These are phyloP conservation scores for Tetratostichococcus sp. DNA, from an alignment of 139 green algal species.

Conservation along the genomic window DNA sequence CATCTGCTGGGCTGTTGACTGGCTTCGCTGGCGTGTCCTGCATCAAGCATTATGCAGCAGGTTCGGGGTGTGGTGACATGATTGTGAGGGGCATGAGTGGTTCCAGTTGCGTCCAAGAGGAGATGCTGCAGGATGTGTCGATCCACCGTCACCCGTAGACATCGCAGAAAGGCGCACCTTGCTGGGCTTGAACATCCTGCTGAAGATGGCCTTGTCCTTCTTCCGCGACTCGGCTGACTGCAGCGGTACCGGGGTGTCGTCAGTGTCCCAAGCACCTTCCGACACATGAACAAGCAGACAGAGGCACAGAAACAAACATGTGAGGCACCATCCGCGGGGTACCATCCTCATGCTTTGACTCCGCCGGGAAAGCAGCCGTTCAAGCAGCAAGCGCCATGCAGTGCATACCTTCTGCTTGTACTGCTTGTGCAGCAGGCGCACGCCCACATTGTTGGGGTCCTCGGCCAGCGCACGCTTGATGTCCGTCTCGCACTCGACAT, in stretches of 20 bases:
- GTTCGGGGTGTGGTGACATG: too few relatives aligned
- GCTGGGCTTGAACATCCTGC: not conserved
- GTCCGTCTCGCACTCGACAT: conserved; percentile 68
- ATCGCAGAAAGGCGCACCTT: not conserved
- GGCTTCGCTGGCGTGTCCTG: not conserved
- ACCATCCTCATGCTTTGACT: too few relatives aligned
- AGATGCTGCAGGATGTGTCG: too few relatives aligned
- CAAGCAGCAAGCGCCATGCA: too few relatives aligned
- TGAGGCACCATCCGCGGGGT: too few relatives aligned
- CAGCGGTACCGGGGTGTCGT: not conserved
- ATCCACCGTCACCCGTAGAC: too few relatives aligned
- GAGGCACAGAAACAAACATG: too few relatives aligned
- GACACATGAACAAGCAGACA: too few relatives aligned
- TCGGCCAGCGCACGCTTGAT: conserved; percentile 38
- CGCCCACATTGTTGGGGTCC: conserved; percentile 53
- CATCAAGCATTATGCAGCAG: not conserved
- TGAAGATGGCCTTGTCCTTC: not conserved
- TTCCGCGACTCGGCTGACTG: not conserved
- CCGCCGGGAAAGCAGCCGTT: too few relatives aligned
- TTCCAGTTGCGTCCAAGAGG: too few relatives aligned
- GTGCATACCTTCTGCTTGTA: conserved; percentile 42
- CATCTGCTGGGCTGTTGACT: not conserved
- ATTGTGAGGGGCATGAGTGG: too few relatives aligned
- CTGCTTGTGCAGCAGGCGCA: conserved; percentile 33
- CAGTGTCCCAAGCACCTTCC: too few relatives aligned